Conservation (phyloP, 164 flowering plant species). For the Magnolia sinica region DNA sequence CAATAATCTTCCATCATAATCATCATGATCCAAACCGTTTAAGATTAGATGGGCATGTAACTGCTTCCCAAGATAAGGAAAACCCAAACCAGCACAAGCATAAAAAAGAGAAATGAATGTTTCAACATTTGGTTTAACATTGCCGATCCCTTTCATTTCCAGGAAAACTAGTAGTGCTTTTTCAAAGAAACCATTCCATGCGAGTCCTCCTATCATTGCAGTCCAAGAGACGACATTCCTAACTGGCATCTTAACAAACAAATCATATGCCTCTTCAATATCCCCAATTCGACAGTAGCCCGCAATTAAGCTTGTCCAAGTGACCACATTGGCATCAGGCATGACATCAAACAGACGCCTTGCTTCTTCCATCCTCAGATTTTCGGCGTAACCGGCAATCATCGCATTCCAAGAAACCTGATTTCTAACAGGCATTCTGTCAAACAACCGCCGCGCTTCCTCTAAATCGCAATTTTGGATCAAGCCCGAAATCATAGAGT, state of each 20-base stretch:
- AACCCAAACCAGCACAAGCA: constrained; percentile 50
- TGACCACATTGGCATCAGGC: constrained; percentile 42
- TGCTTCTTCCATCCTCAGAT: constrained; percentile 41
- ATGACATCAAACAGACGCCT: constrained; percentile 44
- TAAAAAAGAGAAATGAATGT: constrained; percentile 52
- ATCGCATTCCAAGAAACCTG: constrained; percentile 47
- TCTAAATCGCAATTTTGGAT: constrained; percentile 42
- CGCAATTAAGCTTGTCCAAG: constrained; percentile 59
- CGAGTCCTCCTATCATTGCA: constrained; percentile 65
- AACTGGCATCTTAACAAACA: constrained; percentile 50
- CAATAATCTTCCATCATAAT: constrained; percentile 38
- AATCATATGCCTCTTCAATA: constrained; percentile 39
- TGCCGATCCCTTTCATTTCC: constrained; percentile 24
- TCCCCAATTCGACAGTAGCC: constrained; percentile 58
- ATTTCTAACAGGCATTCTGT: constrained; percentile 37
- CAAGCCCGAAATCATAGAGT: constrained; percentile 53
- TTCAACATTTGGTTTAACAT: constrained; percentile 39
- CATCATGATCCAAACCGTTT: constrained; percentile 27
- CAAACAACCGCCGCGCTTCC: constrained; percentile 42
- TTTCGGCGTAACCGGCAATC: constrained; percentile 47
- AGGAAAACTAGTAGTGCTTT: constrained; percentile 45
- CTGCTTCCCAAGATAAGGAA: constrained; percentile 43
- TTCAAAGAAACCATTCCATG: constrained; percentile 49
- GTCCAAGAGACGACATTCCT: constrained; percentile 69
- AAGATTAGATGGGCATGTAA: constrained; percentile 47